phyloP scores from a whole-genome alignment of 257 asterid genomes.

The Mitragyna speciosa region DNA sequence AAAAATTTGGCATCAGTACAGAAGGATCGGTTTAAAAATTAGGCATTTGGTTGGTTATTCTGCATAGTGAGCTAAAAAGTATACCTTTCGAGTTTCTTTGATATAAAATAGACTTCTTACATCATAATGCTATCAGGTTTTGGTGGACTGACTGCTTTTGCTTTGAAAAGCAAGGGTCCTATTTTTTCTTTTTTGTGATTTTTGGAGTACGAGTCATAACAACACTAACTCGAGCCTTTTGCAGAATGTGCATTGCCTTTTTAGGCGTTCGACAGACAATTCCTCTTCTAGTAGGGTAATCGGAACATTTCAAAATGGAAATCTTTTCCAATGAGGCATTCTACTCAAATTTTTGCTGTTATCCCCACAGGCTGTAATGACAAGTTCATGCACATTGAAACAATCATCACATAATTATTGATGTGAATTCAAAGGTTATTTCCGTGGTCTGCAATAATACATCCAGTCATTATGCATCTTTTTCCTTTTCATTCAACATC shows the following conservation, averaged over 20 bases:
- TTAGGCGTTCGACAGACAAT: neutral
- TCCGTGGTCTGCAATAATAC: neutral
- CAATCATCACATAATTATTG: neutral
- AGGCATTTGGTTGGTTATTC: neutral
- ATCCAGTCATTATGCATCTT: neutral
- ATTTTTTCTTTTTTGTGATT: neutral
- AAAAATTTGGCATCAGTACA: neutral
- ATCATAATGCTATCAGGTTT: neutral
- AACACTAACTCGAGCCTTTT: neutral
- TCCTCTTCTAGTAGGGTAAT: constrained; percentile 1
- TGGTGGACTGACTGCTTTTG: neutral
- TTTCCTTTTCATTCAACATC: neutral
- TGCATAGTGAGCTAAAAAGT: neutral
- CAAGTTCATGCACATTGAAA: neutral
- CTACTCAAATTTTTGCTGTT: constrained; percentile 1
- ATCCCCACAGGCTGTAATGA: neutral
- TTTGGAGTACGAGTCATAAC: neutral
- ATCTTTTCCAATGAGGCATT: neutral
- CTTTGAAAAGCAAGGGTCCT: neutral
- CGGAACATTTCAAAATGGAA: neutral
- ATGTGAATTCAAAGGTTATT: constrained; percentile 3
- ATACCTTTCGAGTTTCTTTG: neutral
- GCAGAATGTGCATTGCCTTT: neutral
- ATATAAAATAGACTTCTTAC: neutral
- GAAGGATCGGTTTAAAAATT: too few species aligned